A percentile compares a stretch with the other conserved stretches of the same genome.
These are phyloP conservation scores for Sphagnum magellanicum DNA, from an alignment of 228 moss, liverwort and hornwort species.

Conservation along the genomic window DNA sequence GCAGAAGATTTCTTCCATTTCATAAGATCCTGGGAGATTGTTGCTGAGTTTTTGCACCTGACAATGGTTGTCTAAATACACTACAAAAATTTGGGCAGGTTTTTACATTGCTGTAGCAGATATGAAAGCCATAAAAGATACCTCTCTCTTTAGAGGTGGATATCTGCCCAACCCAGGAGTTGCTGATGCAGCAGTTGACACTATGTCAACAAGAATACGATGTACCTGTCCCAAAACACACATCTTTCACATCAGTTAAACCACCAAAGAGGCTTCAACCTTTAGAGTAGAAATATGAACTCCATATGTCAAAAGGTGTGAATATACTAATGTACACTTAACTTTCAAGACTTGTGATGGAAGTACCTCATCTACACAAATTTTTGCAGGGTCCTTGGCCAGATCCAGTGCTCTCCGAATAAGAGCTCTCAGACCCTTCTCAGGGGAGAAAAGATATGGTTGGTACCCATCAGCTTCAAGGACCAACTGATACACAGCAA, in stretches of 20 bases:
- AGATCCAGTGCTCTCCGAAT: slow-evolving; percentile 84
- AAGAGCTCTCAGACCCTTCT: slow-evolving; percentile 85
- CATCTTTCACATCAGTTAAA: too few species aligned
- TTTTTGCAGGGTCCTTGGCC: slow-evolving; percentile 89
- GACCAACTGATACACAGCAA: slow-evolving; percentile 45
- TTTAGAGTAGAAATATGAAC: too few species aligned
- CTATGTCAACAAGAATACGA: slow-evolving; percentile 86
- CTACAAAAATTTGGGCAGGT: too few species aligned
- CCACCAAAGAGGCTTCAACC: too few species aligned
- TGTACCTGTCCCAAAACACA: slow-evolving; percentile 51
- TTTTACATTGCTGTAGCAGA: too few species aligned
- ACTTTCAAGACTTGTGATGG: too few species aligned
- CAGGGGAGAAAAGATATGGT: slow-evolving; percentile 89
- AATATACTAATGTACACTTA: too few species aligned
- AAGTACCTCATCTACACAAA: slow-evolving; percentile 86
- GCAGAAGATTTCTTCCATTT: too few species aligned
- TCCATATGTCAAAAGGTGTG: too few species aligned
- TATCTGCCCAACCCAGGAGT: slow-evolving; percentile 95
- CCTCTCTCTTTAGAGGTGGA: slow-evolving; percentile 96
- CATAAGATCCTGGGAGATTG: too few species aligned
- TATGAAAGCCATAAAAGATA: slow-evolving; percentile 11
- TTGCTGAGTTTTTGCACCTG: too few species aligned
- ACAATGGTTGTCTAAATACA: too few species aligned
- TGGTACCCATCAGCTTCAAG: slow-evolving; percentile 98
- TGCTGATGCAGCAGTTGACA: slow-evolving; percentile 73